A percentile compares a stretch with the other conserved stretches of the same genome.
Evolutionary conservation across 2,329 filamentous ascomycete species (phyloP).

Genomic region (Clarireedia sp.): DNA sequence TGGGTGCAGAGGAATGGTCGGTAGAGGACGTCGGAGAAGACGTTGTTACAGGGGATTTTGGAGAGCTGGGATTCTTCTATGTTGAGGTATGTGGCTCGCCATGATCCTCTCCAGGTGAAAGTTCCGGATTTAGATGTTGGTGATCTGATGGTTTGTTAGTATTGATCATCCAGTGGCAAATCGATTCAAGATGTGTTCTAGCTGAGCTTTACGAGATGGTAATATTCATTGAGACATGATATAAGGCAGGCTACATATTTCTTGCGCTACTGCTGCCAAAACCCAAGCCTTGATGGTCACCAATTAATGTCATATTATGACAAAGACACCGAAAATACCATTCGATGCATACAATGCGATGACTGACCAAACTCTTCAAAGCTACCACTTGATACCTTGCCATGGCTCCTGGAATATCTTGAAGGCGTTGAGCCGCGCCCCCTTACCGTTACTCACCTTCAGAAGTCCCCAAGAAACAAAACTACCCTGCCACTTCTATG

Average conservation of each 20-base stretch:
- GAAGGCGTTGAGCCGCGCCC: background rate
- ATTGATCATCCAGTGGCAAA: background rate
- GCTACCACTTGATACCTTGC: background rate
- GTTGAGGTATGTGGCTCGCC: slow-evolving; percentile 70
- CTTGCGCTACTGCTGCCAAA: background rate
- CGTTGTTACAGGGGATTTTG: slow-evolving; percentile 61
- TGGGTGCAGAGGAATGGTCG: slow-evolving; percentile 86
- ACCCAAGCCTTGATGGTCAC: no score
- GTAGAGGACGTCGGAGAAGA: slow-evolving; percentile 87
- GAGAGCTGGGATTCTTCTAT: slow-evolving; percentile 45
- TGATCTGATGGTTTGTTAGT: slow-evolving; percentile 21
- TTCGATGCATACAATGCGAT: no score
- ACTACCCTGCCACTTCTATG: background rate
- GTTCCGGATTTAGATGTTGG: slow-evolving; percentile 22
- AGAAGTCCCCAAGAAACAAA: no score
- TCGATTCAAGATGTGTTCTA: background rate
- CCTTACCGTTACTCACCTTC: no score
- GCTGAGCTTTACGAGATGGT: background rate
- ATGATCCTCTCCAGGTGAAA: slow-evolving; percentile 66
- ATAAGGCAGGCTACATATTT: background rate
- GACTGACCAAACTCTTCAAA: background rate
- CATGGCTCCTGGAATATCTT: background rate
- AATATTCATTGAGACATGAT: background rate
- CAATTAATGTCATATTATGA: no score
- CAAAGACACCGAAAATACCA: no score